Conservation (phyloP, 1,284 basidiomycete genomes). For the Apiotrichum mycotoxinovorans region DNA sequence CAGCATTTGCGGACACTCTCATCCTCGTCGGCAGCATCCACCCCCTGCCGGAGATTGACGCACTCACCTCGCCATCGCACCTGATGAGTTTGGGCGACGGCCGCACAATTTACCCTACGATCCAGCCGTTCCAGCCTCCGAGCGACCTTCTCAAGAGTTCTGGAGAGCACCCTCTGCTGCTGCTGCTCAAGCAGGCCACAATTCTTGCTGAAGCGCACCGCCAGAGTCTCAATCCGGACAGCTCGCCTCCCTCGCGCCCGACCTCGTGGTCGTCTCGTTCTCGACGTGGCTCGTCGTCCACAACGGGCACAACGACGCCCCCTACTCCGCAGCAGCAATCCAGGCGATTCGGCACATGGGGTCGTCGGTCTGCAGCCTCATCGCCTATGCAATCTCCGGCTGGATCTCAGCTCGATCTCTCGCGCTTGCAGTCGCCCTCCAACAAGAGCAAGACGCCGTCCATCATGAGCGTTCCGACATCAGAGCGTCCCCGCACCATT, state of each 20-base stretch:
- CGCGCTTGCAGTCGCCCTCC: background rate
- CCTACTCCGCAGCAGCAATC: background rate
- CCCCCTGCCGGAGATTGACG: constrained; percentile 33
- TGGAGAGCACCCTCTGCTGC: constrained; percentile 20
- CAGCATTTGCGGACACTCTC: constrained; percentile 31
- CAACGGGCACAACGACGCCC: constrained; percentile 9
- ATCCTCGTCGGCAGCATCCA: constrained; percentile 31
- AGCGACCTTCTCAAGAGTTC: background rate
- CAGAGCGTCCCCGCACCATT: constrained; percentile 3
- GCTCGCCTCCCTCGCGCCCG: background rate
- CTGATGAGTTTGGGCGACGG: constrained; percentile 21
- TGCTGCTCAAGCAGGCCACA: constrained; percentile 28
- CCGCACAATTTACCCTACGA: constrained; percentile 32
- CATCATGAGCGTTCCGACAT: background rate
- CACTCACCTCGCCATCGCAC: constrained; percentile 34
- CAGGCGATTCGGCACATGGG: constrained; percentile 1
- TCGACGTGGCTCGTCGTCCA: constrained; percentile 14
- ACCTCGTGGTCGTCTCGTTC: constrained; percentile 6
- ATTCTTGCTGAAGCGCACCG: constrained; percentile 28
- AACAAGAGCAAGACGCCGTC: background rate
- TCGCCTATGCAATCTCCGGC: constrained; percentile 7
- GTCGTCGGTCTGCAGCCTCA: background rate
- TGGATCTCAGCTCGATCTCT: constrained; percentile 8
- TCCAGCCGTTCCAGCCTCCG: constrained; percentile 31
- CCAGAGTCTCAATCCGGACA: background rate